Evolutionary conservation across 768 basidiomycete species (phyloP).

Genomic region (Boletus rufocinnamomeus): DNA sequence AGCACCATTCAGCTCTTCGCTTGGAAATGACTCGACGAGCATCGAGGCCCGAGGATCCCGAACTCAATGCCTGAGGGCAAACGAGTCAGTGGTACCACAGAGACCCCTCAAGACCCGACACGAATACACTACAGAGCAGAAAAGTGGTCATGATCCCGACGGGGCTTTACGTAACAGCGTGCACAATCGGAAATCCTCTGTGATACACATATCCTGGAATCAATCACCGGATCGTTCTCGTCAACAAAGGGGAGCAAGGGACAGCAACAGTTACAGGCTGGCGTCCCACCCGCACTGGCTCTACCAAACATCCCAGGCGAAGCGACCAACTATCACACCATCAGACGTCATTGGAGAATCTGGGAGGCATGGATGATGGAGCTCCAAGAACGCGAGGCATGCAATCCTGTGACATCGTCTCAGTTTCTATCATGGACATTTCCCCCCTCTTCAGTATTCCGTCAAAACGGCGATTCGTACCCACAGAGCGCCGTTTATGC

Average conservation of each 20-base stretch:
- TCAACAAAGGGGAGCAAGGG: background rate
- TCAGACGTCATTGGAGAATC: background rate
- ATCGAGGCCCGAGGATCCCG: background rate
- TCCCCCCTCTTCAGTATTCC: background rate
- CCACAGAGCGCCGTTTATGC: background rate
- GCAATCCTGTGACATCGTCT: background rate
- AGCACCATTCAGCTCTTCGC: background rate
- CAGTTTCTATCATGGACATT: background rate
- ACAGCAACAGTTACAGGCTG: background rate
- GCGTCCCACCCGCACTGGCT: background rate
- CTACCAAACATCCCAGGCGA: background rate
- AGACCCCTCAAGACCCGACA: too few relatives aligned
- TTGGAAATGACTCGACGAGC: background rate
- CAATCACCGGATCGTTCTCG: background rate
- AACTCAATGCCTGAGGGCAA: background rate
- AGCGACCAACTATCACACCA: background rate
- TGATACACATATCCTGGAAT: background rate
- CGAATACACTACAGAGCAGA: background rate
- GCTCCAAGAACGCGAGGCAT: conserved; percentile 8
- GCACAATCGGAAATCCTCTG: background rate
- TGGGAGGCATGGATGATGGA: background rate
- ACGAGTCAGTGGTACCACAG: too few relatives aligned
- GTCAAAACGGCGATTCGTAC: conserved; percentile 9
- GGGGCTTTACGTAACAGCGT: background rate
- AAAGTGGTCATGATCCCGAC: background rate